Evolutionary conservation across 345 rosid genomes (phyloP).

Genomic region (Acer yangbiense): DNA sequence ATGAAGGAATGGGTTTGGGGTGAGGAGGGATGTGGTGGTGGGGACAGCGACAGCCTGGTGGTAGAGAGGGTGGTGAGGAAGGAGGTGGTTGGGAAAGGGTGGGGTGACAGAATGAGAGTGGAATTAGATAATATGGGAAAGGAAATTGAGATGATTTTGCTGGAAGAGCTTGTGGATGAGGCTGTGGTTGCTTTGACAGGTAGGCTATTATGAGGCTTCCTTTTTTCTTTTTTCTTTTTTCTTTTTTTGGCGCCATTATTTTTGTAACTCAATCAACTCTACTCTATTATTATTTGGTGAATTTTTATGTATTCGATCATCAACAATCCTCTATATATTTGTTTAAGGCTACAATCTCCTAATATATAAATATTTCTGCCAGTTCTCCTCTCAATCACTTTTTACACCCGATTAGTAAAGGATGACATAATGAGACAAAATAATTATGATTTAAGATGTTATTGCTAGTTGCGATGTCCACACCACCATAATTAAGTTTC

Average conservation of each 20-base stretch:
- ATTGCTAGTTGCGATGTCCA: background rate
- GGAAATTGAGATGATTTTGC: constrained; percentile 64
- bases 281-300: constrained; percentile 14
- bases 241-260: background rate
- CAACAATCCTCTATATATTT: constrained; percentile 24
- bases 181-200: constrained; percentile 58
- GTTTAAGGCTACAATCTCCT: constrained; percentile 25
- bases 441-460: no score
- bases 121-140: constrained; percentile 55
- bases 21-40: constrained; percentile 43
- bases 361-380: constrained; percentile 10
- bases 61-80: constrained; percentile 67
- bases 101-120: constrained; percentile 51
- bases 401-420: no score
- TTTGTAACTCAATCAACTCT: constrained; percentile 5
- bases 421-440: no score
- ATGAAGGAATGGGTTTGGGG: constrained; percentile 61
- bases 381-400: background rate
- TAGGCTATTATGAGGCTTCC: constrained; percentile 25
- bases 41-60: constrained; percentile 60
- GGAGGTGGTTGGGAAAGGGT: constrained; percentile 73
- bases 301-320: constrained; percentile 26
- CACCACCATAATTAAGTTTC: background rate
- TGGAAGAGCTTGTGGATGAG: constrained; percentile 82
- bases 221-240: background rate